Percentiles rank a stretch among this genome's conserved stretches.
Evolutionary conservation across 1,284 basidiomycete genomes (phyloP).

Genomic region (Acaromyces ingoldii): DNA sequence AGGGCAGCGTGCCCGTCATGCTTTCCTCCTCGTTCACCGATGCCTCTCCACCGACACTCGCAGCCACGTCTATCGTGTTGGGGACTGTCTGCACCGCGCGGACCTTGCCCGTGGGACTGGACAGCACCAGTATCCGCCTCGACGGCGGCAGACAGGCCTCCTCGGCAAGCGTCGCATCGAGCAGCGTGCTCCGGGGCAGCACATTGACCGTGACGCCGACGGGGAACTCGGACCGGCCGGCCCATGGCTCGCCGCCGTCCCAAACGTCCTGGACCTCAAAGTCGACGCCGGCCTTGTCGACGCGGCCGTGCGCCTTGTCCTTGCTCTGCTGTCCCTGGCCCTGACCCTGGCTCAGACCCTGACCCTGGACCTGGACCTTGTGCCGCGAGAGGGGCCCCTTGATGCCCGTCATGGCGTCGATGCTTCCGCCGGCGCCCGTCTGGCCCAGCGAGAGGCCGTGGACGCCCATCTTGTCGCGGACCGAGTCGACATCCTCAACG

Average conservation of each 20-base stretch:
- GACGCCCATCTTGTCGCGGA: neutral
- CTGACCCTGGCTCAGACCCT: no score
- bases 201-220: slow-evolving; percentile 42
- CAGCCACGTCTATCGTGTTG: neutral
- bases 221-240: slow-evolving; percentile 32
- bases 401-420: slow-evolving; percentile 23
- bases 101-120: slow-evolving; percentile 16
- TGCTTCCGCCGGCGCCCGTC: no score
- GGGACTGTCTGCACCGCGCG: slow-evolving; percentile 17
- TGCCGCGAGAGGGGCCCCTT: slow-evolving; percentile 29
- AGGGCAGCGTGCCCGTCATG: neutral
- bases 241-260: slow-evolving; percentile 23
- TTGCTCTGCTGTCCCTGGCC: no score
- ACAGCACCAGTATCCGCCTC: slow-evolving; percentile 29
- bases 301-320: slow-evolving; percentile 8
- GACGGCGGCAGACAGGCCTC: slow-evolving; percentile 26
- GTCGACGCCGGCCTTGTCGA: slow-evolving; percentile 20
- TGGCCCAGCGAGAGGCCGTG: neutral
- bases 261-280: slow-evolving; percentile 38
- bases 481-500: neutral
- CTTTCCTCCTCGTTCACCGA: neutral
- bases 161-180: slow-evolving; percentile 39
- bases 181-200: slow-evolving; percentile 26
- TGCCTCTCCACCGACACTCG: neutral
- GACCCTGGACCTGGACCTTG: no score